phyloP scores from a whole-genome alignment of 306 rosid species.

The Cucurbita argyrosperma region DNA sequence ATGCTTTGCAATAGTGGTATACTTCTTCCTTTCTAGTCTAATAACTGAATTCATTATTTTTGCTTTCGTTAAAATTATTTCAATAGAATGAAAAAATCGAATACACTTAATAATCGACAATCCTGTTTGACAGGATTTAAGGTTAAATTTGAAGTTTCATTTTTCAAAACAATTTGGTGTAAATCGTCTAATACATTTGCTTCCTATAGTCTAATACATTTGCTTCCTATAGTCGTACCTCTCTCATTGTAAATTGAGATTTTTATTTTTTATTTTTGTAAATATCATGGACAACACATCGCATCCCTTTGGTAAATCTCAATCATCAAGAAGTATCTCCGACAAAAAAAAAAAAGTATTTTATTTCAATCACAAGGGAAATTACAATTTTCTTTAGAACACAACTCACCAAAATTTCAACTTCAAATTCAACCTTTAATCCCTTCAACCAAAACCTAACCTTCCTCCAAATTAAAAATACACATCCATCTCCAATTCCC shows the following conservation, averaged over 20 bases:
- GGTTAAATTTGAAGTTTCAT: not conserved
- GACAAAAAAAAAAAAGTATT: not conserved
- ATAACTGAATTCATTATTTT: not conserved
- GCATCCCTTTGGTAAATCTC: no score
- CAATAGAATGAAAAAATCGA: not conserved
- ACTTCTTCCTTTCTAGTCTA: not conserved
- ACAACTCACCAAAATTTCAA: not conserved
- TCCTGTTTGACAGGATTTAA: not conserved
- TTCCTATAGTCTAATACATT: no score
- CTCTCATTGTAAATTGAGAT: no score
- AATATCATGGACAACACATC: no score
- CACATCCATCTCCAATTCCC: no score
- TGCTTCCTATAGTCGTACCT: no score
- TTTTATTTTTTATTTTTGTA: no score
- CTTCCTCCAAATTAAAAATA: no score
- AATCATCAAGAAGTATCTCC: no score
- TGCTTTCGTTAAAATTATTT: not conserved
- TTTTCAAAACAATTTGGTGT: not conserved
- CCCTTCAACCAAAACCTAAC: no score
- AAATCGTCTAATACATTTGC: no score
- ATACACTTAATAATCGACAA: not conserved
- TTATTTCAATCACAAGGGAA: not conserved
- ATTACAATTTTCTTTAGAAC: not conserved
- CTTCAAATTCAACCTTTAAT: not conserved
- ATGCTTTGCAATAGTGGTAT: conserved; percentile 65